Evolutionary conservation across 2,329 filamentous ascomycete species (phyloP), one percentile per base, ranked within the genome.

Genomic region (Hymenoscyphus fraxineus): DNA sequence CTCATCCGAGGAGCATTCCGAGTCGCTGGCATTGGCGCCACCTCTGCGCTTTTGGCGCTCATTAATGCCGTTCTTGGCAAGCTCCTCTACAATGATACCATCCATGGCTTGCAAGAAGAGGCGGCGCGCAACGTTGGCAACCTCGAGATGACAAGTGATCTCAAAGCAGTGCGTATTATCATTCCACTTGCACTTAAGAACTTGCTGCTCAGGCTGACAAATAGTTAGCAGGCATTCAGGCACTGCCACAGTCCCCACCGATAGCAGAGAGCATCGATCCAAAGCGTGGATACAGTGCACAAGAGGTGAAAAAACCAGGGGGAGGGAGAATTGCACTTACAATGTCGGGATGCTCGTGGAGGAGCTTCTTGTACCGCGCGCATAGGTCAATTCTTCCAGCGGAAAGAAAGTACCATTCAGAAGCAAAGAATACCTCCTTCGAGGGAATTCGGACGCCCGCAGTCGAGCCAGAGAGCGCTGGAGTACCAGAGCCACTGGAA

Each of bases 31-130:
- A 40, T 35, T 58, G 10, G 16, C 16, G 16, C 31, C n/a, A 19
- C 32, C 4, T 22, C 31, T 32, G 6, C 22, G 16, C 16, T 56
- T 16, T 40, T 56, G 12, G 15, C 19, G 7, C 1, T 41, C 35
- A 16, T 59, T 39, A 41, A 63, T 61, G 12, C 58, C 61, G 39
- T 65, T 65, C 31, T 56, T 44, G 5, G 55, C 39, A 35, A 63
- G 63, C 38, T 65, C 62, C 60, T 72, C 68, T n/a, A 60, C 47
- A 35, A 68, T 65, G 12, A 72, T 58, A 12, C 40, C 57, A 7
- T 41, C 31, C 13, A 72, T 47, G 12, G 65, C 67, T 3, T 39
- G 12, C 12, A 59, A 39, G 40, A 72, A 69, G 7, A 69, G 40
- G 13, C 32, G 6, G 38, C 61, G 64, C 6, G 69, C 47, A 22